Evolutionary conservation across 1,284 basidiomycete genomes (phyloP).

Genomic region (Earliella scabrosa): DNA sequence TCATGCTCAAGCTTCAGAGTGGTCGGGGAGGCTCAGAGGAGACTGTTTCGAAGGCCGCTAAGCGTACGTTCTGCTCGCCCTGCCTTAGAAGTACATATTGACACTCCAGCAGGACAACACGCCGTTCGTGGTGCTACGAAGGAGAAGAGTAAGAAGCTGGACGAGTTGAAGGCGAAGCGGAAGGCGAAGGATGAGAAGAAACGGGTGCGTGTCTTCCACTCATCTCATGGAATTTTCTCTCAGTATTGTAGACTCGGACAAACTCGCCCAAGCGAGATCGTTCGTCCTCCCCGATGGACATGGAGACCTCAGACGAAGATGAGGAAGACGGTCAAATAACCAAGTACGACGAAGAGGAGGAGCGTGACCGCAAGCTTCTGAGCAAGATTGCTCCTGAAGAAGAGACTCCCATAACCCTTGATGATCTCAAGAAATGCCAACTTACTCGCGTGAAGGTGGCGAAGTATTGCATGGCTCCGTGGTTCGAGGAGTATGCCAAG

Average conservation of each 20-base stretch:
- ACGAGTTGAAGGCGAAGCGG: constrained; percentile 82
- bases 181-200: constrained; percentile 82
- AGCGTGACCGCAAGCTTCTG: constrained; percentile 58
- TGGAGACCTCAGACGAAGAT: constrained; percentile 76
- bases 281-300: constrained; percentile 77
- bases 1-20: constrained; percentile 75
- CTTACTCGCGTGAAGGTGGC: constrained; percentile 68
- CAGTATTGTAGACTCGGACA: constrained; percentile 40
- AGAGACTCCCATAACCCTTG: constrained; percentile 56
- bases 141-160: constrained; percentile 81
- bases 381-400: constrained; percentile 48
- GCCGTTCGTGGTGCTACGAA: constrained; percentile 80
- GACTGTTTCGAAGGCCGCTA: constrained; percentile 71
- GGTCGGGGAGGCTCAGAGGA: constrained; percentile 52
- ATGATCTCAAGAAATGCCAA: constrained; percentile 61
- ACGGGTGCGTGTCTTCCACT: constrained; percentile 48
- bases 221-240: not conserved
- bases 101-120: constrained; percentile 61
- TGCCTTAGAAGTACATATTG: not conserved
- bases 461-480: constrained; percentile 68
- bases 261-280: constrained; percentile 68
- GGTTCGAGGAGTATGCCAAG: constrained; percentile 80
- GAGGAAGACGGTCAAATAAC: constrained; percentile 78
- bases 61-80: constrained; percentile 56
- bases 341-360: constrained; percentile 71